Base-by-base conservation (phyloP, 805 yeast species). In the Pichia sporocuriosa region DNA sequence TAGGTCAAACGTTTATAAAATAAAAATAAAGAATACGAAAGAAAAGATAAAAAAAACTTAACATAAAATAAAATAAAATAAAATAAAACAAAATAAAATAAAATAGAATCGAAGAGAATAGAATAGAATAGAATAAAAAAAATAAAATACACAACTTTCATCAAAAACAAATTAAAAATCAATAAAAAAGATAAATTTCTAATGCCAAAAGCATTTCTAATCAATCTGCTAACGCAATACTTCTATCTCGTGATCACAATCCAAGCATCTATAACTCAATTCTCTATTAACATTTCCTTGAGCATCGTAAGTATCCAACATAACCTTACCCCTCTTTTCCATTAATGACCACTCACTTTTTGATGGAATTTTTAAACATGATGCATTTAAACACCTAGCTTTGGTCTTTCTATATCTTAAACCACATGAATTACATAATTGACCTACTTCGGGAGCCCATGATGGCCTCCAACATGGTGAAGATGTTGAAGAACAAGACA, bases 401-500 rank as follows among this genome's bases (percentile, higher is more conserved):
- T 86, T 84, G 0, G 97, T 89, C 66, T 90, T 90, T 63, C 93
- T 89, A 67, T 85, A 90, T 50, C 98, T 72, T 54, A 90, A 69
- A 1, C 98, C 98, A 65, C 98, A 90, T 1, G 96, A 86, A 59
- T 90, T 90, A 68, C 98, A 90, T 51, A 90, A 72, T 66, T 89
- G 97, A n/a, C 97, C 97, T 47, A 84, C 87, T 50, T 79, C 69
- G 22, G 79, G 70, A 3, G 90, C 80, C 98, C 98, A 90, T 5
- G 95, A 83, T 1, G 98, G 98, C 58, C 98, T 76, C 98, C 98
- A 90, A 63, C 98, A 90, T 4, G 98, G 98, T 6, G 95, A 84
- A 52, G 84, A 93, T 42, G 80, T 82, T 1, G 93, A 78, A 6
- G 88, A 87, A 64, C 98, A 90, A 6, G 96, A 86, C 23, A 90